Evolutionary conservation across 768 basidiomycete species (phyloP), one percentile per base, ranked within the genome.

Genomic region (Psilocybe azurescens): DNA sequence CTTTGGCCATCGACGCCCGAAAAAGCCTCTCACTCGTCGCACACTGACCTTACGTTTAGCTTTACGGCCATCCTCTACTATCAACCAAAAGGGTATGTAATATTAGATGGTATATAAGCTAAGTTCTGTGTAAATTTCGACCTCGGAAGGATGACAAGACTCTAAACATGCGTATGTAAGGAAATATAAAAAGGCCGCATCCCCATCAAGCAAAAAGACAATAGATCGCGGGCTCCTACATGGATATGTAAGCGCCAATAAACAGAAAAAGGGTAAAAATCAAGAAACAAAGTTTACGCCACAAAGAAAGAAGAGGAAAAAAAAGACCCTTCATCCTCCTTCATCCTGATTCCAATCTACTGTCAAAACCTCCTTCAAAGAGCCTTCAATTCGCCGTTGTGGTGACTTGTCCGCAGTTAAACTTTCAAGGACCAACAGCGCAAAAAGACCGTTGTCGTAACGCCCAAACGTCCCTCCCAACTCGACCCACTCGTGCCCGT

Each of bases 21-120:
- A 8, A n/a, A 44, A 44, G 9, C 38, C 38, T 39, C 38, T 8
- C 8, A 39, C 14, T 39, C 24, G 24, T 36, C 33, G 33, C 33
- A 3, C 7, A 36, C 33, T 36, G 3, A 36, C 48, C 28, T 39
- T 33, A n/a, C 11, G n/a, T 52, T 52, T 29, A 52, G 29, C 28
- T 32, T 52, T 52, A 24, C 24, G 13, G 18, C 28, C 2, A 49
- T 10, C 48, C 18, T 49, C 18, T 20, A 49, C 9, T 11, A 30
- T 52, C 14, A 30, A 14, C 32, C 3, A 54, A 14, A 54, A 54
- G 53, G 53, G 53, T 54, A 54, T 54, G 53, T 38, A 54, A 32
- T 54, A 54, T 54, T 36, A 16, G 53, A 24, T 38, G 53, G 53
- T 54, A 54, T 36, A 54, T 54, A 54, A 54, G 24, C 32, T 54